Percentiles rank a stretch among this genome's conserved stretches.
phyloP scores from a whole-genome alignment of 768 basidiomycete species.

The Crassisporium funariophilum region DNA sequence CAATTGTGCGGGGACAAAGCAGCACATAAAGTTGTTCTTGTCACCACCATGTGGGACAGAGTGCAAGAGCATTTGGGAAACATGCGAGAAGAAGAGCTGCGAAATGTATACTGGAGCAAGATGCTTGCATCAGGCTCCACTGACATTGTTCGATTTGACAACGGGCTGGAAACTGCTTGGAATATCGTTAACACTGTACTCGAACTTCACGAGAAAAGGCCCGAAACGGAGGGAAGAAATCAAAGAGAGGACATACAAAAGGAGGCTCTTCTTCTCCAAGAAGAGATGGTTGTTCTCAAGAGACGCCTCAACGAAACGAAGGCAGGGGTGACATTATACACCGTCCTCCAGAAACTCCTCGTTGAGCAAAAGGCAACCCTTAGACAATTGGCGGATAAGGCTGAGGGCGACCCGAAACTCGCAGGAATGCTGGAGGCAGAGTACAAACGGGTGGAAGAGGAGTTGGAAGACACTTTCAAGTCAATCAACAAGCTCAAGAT shows the following conservation, averaged over 20 bases:
- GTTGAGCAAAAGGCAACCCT: constrained; percentile 9
- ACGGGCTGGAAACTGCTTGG: constrained; percentile 11
- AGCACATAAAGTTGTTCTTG: constrained; percentile 46
- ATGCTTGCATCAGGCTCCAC: constrained; percentile 14
- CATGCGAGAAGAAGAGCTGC: constrained; percentile 14
- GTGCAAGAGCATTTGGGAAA: constrained; percentile 16
- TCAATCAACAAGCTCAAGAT: not conserved
- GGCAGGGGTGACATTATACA: constrained; percentile 14
- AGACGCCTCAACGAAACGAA: constrained; percentile 11
- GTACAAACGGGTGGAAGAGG: not conserved
- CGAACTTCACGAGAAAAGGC: too few species aligned
- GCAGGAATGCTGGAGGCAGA: not conserved
- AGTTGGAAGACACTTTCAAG: not conserved
- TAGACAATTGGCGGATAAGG: not conserved
- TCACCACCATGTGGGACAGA: constrained; percentile 52
- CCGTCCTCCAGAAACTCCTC: constrained; percentile 12
- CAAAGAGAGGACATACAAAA: constrained; percentile 7
- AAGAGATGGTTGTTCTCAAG: constrained; percentile 17
- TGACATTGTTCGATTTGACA: constrained; percentile 9
- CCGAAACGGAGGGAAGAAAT: too few species aligned
- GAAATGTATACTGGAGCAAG: constrained; percentile 15
- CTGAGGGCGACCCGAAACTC: not conserved
- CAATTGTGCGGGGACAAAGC: constrained; percentile 47
- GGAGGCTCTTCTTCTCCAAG: constrained; percentile 16
- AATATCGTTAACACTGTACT: constrained; percentile 11